phyloP scores from a whole-genome alignment of 306 rosid genomes.

The Alnus rubra region DNA sequence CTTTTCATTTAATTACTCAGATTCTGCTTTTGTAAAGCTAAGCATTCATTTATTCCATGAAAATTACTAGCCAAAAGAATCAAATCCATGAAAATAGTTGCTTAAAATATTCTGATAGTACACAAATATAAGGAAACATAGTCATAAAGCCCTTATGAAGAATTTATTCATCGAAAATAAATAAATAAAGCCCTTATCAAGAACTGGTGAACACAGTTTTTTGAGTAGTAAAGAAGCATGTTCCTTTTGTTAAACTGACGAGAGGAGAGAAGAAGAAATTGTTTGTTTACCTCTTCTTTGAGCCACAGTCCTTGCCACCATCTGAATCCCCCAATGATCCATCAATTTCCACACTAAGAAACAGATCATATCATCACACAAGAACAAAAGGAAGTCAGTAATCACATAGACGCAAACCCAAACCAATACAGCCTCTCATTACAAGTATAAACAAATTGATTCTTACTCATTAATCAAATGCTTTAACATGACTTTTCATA shows the following conservation, averaged over 20 bases:
- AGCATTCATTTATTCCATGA: not conserved
- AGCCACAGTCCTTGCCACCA: conserved; percentile 60
- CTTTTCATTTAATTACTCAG: not conserved
- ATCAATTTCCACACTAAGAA: conserved; percentile 66
- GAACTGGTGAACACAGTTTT: not conserved
- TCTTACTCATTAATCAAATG: not conserved
- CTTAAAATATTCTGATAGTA: not conserved
- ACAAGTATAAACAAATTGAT: not conserved
- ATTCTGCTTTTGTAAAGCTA: not conserved
- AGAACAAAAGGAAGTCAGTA: conserved; percentile 26
- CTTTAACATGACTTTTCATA: not conserved
- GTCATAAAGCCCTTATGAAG: not conserved
- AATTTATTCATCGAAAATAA: no score
- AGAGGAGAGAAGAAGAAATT: not conserved
- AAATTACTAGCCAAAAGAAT: not conserved
- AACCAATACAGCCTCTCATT: not conserved
- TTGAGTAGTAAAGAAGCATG: no score
- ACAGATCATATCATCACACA: conserved; percentile 28
- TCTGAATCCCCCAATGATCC: conserved; percentile 75
- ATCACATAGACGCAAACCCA: not conserved
- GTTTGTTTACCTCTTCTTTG: conserved; percentile 68
- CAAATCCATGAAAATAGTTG: not conserved
- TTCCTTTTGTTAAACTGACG: not conserved
- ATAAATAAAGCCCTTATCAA: not conserved
- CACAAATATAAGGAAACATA: not conserved